These are phyloP conservation scores for Acanthochlamys bracteata DNA, from an alignment of 106 monocot species.

Conservation along the genomic window DNA sequence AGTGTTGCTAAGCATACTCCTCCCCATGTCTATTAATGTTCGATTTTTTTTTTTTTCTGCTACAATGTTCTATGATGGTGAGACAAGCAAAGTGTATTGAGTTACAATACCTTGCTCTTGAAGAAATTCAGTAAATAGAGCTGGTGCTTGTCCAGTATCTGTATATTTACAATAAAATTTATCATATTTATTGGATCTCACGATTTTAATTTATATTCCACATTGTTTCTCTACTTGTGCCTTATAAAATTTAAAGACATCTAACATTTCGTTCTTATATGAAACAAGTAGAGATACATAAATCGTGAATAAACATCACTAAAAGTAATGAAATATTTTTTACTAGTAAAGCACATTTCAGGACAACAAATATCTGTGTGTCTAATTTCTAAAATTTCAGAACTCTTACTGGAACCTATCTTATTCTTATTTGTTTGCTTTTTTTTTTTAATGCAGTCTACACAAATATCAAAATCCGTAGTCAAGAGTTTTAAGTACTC, in stretches of 20 bases:
- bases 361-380: slow-evolving; percentile 8
- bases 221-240: background rate
- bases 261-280: background rate
- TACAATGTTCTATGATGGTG: background rate
- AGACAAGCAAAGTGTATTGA: background rate
- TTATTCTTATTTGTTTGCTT: slow-evolving; percentile 7
- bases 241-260: background rate
- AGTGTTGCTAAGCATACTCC: background rate
- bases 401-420: background rate
- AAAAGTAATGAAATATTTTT: slow-evolving; percentile 10
- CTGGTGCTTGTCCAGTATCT: background rate
- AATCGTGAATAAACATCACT: slow-evolving; percentile 5
- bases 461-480: slow-evolving; percentile 5
- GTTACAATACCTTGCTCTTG: background rate
- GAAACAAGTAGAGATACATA: background rate
- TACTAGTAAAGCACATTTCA: background rate
- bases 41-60: slow-evolving; percentile 7
- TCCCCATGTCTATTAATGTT: slow-evolving; percentile 2
- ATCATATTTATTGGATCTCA: slow-evolving; percentile 2
- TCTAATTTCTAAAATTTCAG: background rate
- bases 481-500: background rate
- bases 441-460: slow-evolving; percentile 6
- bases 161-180: slow-evolving; percentile 1
- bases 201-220: slow-evolving; percentile 1
- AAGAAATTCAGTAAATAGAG: background rate